Percentiles rank a stretch among this genome's conserved stretches.
phyloP scores from a whole-genome alignment of 768 basidiomycete genomes.

The Cubamyces lactineus region DNA sequence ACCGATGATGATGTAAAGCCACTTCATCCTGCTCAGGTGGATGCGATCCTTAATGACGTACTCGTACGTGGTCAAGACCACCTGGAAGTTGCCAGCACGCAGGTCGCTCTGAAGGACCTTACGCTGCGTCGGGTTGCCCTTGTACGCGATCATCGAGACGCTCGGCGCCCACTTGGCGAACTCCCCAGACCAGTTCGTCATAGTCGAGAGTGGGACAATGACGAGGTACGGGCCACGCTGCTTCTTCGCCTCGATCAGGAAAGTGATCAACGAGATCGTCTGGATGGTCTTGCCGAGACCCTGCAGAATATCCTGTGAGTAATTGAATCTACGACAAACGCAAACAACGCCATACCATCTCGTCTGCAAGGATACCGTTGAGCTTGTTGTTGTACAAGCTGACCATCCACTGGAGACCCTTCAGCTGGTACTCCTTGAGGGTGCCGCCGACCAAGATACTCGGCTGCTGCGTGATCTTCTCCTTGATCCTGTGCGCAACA shows the following conservation, averaged over 20 bases:
- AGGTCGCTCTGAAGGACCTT: conserved; percentile 78
- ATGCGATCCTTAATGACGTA: conserved; percentile 99
- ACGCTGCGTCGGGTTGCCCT: conserved; percentile 86
- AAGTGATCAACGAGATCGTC: conserved; percentile 92
- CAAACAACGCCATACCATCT: conserved; percentile 63
- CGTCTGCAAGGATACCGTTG: conserved; percentile 93
- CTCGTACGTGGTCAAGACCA: conserved; percentile 92
- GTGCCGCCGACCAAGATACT: conserved; percentile 80
- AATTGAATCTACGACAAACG: conserved; percentile 2
- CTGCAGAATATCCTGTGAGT: conserved; percentile 39
- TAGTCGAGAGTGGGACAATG: conserved; percentile 92
- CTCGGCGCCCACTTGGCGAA: conserved; percentile 96
- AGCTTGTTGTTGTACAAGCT: conserved; percentile 95
- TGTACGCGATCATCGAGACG: conserved; percentile 82
- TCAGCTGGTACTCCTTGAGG: conserved; percentile 93
- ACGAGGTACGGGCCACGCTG: conserved; percentile 95
- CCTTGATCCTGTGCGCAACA: conserved; percentile 89
- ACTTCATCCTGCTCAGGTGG: conserved; percentile 85
- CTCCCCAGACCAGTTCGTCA: conserved; percentile 97
- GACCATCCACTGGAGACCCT: conserved; percentile 98
- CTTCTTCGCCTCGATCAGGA: conserved; percentile 89
- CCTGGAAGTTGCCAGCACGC: conserved; percentile 84
- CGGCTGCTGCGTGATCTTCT: conserved; percentile 80
- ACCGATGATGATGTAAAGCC: conserved; percentile 98
- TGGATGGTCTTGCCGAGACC: conserved; percentile 97